Base-by-base conservation (phyloP, 805 yeast species). In the Cyberlindnera mycetangii region DNA sequence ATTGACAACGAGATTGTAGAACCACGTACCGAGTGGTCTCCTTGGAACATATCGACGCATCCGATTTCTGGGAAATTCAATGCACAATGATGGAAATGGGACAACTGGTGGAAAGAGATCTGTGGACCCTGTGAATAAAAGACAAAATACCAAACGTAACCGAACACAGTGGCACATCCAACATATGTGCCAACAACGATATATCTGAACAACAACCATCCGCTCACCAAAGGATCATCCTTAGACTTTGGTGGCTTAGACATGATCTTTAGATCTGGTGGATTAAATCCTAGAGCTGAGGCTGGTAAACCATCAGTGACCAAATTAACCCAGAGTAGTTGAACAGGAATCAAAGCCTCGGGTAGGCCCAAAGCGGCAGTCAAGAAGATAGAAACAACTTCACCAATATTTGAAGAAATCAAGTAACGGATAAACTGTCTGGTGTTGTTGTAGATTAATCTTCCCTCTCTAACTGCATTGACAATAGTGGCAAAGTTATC, bases 261-360 rank as follows among this genome's bases (percentile, higher is more conserved):
- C 73, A 68, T 68, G 44, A 64, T 64, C 31, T 60, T 65, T 40
- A 57, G 48, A 41, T 68, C 72, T 8, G 72, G 69, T 4, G 73
- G 73, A 43, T 68, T 69, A 58, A 68, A 68, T 10, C 81, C 81
- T 50, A 77, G 66, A 0, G 81, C 82, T 63, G 79, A 76, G 20
- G 81, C 81, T 38, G 82, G 82, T 58, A 77, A 66, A 40, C 81
- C 79, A 39, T 78, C 78, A 15, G 82, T 77, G 15, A 77, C 78
- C 32, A 77, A 70, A 49, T 77, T 70, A 45, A 77, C 75, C 81
- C 81, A 77, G 51, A 77, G 66, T 9, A 75, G 70, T 57, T 77
- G 81, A 28, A 77, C 81, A 5, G 82, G 81, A 62, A 75, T 70
- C 58, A 76, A 60, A 37, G 76, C 76, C 43, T 75, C 71, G 0